Evolutionary conservation across 768 basidiomycete genomes (phyloP).

Genomic region (Suillus americanus): DNA sequence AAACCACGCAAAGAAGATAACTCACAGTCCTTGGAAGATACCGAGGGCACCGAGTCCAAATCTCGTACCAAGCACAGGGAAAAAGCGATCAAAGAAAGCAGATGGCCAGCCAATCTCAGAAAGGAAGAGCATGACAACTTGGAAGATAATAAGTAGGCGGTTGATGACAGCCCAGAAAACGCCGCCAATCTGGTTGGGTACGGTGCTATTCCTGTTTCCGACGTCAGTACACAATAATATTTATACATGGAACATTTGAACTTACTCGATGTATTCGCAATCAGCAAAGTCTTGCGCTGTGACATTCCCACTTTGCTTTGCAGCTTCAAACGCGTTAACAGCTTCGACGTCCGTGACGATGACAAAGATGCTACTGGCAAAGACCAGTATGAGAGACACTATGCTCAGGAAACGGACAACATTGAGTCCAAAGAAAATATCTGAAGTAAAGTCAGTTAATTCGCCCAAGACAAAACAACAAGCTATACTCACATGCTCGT

Average conservation of each 20-base stretch:
- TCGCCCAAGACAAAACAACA: background rate
- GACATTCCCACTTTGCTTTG: constrained; percentile 30
- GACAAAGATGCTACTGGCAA: constrained; percentile 75
- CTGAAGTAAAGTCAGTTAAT: constrained; percentile 25
- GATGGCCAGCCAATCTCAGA: constrained; percentile 84
- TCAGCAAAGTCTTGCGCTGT: constrained; percentile 39
- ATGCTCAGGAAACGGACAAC: constrained; percentile 76
- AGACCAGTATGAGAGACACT: constrained; percentile 74
- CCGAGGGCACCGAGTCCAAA: constrained; percentile 90
- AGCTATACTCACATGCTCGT: constrained; percentile 45
- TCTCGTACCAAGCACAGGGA: constrained; percentile 80
- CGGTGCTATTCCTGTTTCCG: constrained; percentile 62
- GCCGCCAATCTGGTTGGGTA: constrained; percentile 89
- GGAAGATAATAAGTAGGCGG: constrained; percentile 83
- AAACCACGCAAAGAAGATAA: constrained; percentile 15
- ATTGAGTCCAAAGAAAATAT: constrained; percentile 78
- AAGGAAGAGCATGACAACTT: constrained; percentile 75
- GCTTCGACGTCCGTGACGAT: constrained; percentile 74
- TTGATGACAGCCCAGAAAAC: constrained; percentile 91
- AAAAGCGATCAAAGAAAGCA: constrained; percentile 76
- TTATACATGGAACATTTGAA: constrained; percentile 13
- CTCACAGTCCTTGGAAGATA: constrained; percentile 82
- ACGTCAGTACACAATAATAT: background rate
- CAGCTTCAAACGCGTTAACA: constrained; percentile 62
- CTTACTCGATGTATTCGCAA: constrained; percentile 80